Percentiles rank a stretch among this genome's conserved stretches.
Evolutionary conservation across 306 rosid genomes (phyloP).

Genomic region (Gastrolobium villosum): DNA sequence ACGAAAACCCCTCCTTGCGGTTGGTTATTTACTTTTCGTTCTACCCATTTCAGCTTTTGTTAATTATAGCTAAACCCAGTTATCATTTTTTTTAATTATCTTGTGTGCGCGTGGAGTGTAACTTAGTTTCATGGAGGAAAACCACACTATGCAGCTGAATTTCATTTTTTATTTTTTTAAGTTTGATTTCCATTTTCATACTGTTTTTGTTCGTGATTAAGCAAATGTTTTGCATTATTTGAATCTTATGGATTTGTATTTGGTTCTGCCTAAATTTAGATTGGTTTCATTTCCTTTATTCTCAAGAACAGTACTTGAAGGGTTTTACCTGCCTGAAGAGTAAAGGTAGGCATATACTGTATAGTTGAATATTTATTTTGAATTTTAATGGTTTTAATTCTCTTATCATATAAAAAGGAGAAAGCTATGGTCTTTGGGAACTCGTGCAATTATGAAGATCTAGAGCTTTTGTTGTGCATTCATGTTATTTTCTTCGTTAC

Average conservation of each 20-base stretch:
- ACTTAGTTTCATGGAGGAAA: conserved; percentile 8
- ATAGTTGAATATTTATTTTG: background rate
- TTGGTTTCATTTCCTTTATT: conserved; percentile 10
- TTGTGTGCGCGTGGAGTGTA: background rate
- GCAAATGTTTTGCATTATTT: background rate
- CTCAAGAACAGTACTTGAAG: background rate
- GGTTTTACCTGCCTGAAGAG: conserved; percentile 8
- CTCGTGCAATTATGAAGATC: conserved; percentile 8
- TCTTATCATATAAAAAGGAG: background rate
- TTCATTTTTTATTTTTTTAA: background rate
- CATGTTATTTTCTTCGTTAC: background rate
- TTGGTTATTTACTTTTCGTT: background rate
- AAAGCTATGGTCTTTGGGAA: background rate
- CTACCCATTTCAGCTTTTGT: background rate
- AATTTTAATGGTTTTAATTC: background rate
- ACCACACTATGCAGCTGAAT: background rate
- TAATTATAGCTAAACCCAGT: background rate
- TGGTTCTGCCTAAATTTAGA: background rate
- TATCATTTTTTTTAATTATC: background rate
- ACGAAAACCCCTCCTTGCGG: background rate
- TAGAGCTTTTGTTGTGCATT: background rate
- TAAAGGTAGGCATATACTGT: background rate
- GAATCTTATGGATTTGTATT: background rate
- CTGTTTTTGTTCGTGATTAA: background rate
- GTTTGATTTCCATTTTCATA: background rate